Evolutionary conservation across 2,329 filamentous ascomycete genomes (phyloP), one percentile per base, ranked within the genome.

Genomic region (Beauveria rudraprayagi): DNA sequence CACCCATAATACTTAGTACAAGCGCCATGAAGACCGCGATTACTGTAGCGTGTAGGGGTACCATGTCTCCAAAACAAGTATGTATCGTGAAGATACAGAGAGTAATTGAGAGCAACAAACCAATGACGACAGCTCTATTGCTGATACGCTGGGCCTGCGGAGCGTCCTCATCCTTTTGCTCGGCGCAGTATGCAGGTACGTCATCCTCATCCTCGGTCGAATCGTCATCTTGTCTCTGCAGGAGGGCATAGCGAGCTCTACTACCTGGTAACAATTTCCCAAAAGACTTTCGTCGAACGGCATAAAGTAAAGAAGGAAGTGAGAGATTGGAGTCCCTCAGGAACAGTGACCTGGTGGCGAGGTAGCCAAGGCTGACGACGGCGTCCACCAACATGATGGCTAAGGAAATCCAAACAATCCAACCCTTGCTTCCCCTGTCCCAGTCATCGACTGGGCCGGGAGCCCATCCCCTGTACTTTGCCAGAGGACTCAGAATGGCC

Each of bases 321-420:
- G 50, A 40, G 11, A 19, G 37, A 16, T 26, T 19, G n/a, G 40
- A 43, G 5, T 65, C 56, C 5, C 63, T 62, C 17, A 65, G 61
- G 17, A 71, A 71, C 0, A 88, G 64, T 0, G 90, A 88, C 3
- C 84, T 83, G 2, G 89, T 65, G 1, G 89, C 78, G 46, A 97
- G 82, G 79, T 92, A 92, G 1, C 89, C 85, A 10, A 99, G 83
- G 68, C 90, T 97, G 64, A 97, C 83, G 3, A 99, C 81, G 0
- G 93, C 91, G 73, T 99, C 94, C 24, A 91, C 90, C 28, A 99
- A 81, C 94, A 99, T 99, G 66, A 99, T 97, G 3, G 94, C 91
- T 34, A 99, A 78, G 40, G 91, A 96, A 2, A 96, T 81, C 94
- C 94, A 99, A 0, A 99, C 91, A 63, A 99, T 97, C 94, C 94